phyloP scores from a whole-genome alignment of 768 basidiomycete genomes.

The Boletus vermiculosoides region DNA sequence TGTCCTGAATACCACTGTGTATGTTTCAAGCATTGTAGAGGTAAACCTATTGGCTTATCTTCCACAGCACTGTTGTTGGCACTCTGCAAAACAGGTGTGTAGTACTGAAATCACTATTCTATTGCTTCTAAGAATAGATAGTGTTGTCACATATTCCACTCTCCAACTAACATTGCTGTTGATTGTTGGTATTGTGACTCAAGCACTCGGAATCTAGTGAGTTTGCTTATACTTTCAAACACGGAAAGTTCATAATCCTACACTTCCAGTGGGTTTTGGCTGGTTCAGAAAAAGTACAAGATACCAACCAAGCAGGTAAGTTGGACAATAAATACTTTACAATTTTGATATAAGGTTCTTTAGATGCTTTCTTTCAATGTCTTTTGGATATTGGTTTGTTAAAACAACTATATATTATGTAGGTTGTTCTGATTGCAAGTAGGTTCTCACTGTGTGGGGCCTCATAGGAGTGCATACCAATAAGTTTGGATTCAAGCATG shows the following conservation, averaged over 20 bases:
- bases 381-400: slow-evolving; percentile 64
- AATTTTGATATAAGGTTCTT: not conserved
- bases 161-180: slow-evolving; percentile 65
- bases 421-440: not conserved
- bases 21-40: slow-evolving; percentile 18
- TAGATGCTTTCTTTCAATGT: slow-evolving; percentile 74
- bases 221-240: slow-evolving; percentile 13
- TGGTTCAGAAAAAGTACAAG: slow-evolving; percentile 61
- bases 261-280: slow-evolving; percentile 54
- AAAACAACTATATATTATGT: not conserved
- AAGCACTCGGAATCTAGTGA: slow-evolving; percentile 69
- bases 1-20: slow-evolving; percentile 79
- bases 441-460: slow-evolving; percentile 72
- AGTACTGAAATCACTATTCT: not conserved
- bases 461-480: slow-evolving; percentile 73
- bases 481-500: slow-evolving; percentile 78
- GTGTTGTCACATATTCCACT: slow-evolving; percentile 70
- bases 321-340: not conserved
- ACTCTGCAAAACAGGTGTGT: slow-evolving; percentile 68
- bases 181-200: slow-evolving; percentile 63
- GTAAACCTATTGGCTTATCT: slow-evolving; percentile 1
- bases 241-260: not conserved
- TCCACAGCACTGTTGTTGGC: slow-evolving; percentile 59
- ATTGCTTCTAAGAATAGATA: slow-evolving; percentile 25
- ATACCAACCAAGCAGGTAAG: slow-evolving; percentile 59